Conservation (phyloP, 345 rosid species). For the Combretum micranthum region DNA sequence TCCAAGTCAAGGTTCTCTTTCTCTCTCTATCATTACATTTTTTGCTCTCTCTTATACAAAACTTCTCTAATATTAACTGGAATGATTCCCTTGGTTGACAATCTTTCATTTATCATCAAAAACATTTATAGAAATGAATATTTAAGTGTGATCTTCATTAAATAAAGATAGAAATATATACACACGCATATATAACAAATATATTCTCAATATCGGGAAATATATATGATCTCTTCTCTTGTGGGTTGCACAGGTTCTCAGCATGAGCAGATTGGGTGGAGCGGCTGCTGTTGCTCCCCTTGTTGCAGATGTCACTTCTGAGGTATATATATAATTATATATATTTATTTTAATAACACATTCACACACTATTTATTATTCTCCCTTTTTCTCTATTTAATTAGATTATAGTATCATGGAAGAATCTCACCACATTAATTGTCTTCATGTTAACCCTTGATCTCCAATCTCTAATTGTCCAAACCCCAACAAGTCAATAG, state of each 20-base stretch:
- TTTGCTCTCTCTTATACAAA: not conserved
- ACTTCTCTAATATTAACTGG: constrained; percentile 4
- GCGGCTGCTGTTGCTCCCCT: constrained; percentile 82
- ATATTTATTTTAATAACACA: not conserved
- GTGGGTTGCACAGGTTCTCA: constrained; percentile 55
- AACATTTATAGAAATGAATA: constrained; percentile 1
- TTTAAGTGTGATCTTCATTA: not conserved
- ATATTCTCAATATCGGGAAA: not conserved
- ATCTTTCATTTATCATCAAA: constrained; percentile 8
- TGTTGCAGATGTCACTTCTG: constrained; percentile 68
- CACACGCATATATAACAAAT: too few relatives aligned
- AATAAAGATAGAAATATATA: too few relatives aligned
- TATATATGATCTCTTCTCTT: not conserved
- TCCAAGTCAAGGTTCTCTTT: constrained; percentile 82
- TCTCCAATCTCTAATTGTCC: too few relatives aligned
- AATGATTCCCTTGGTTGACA: constrained; percentile 28
- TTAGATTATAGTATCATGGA: too few relatives aligned
- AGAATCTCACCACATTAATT: too few relatives aligned
- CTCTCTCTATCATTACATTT: constrained; percentile 6
- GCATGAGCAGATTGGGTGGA: constrained; percentile 94
- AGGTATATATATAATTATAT: constrained; percentile 27
- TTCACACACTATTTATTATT: not conserved
- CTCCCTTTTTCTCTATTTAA: too few relatives aligned
- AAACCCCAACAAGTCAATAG: too few relatives aligned
- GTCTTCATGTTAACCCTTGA: too few relatives aligned